phyloP scores from a whole-genome alignment of 2,329 filamentous ascomycete species.

The Pseudogymnoascus sp. region DNA sequence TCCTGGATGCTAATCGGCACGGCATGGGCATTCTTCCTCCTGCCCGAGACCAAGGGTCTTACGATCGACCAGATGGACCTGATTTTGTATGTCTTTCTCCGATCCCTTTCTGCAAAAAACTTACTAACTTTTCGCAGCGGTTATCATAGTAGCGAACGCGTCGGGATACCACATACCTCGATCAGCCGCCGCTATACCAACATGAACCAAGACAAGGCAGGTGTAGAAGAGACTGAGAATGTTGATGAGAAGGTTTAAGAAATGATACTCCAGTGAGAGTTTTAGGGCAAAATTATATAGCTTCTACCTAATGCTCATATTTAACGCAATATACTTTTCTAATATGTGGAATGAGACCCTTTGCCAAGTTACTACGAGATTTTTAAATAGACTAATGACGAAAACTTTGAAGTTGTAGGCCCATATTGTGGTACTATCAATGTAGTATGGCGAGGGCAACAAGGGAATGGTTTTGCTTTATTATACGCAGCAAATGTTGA shows the following conservation, averaged over 20 bases:
- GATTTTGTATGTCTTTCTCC: background rate
- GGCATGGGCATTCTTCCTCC: constrained; percentile 45
- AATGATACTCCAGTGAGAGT: background rate
- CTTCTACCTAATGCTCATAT: background rate
- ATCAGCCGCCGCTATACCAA: background rate
- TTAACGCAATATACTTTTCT: background rate
- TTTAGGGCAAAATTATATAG: background rate
- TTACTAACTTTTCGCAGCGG: background rate
- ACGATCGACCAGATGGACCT: constrained; percentile 48
- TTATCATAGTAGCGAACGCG: background rate
- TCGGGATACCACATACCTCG: background rate
- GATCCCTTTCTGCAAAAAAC: background rate
- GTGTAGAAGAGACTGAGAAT: background rate
- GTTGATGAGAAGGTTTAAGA: background rate
- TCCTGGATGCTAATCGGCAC: constrained; percentile 43
- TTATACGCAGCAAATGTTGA: background rate
- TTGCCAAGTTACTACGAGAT: background rate
- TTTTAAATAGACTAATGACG: background rate
- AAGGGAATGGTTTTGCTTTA: background rate
- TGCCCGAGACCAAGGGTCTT: constrained; percentile 51
- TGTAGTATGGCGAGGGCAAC: background rate
- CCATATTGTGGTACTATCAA: background rate
- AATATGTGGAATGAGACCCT: background rate
- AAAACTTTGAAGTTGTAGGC: background rate
- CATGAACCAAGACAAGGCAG: background rate